Percentiles rank a stretch among this genome's conserved stretches.
phyloP scores from a whole-genome alignment of 495 filamentous ascomycete genomes.

The Trichoderma orchidacearum region DNA sequence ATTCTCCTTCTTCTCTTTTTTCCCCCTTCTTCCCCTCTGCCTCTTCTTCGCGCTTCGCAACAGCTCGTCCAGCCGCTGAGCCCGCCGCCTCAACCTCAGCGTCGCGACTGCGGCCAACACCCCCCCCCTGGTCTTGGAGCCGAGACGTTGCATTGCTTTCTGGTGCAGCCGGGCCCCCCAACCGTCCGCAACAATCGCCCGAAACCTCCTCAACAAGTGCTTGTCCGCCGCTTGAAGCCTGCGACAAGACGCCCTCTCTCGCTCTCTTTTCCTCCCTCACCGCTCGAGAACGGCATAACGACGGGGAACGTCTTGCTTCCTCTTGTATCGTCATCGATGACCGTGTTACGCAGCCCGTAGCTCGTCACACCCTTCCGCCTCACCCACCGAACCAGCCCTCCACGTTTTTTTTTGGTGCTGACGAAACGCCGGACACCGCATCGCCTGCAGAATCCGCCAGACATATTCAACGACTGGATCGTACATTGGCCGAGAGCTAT shows the following conservation, averaged over 20 bases:
- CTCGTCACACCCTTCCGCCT: neutral
- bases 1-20: neutral
- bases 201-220: neutral
- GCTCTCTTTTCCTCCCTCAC: neutral
- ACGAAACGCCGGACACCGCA: neutral
- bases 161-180: neutral
- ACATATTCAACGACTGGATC: neutral
- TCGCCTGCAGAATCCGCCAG: neutral
- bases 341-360: neutral
- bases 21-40: neutral
- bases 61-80: neutral
- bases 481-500: neutral
- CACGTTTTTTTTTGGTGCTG: neutral
- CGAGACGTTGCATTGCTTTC: neutral
- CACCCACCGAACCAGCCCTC: neutral
- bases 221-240: neutral
- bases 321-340: neutral
- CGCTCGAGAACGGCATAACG: neutral
- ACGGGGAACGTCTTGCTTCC: neutral
- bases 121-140: neutral
- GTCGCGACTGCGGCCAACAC: neutral
- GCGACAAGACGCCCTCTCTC: neutral
- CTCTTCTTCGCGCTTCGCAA: neutral
- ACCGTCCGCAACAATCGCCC: neutral
- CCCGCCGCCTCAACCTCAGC: neutral